phyloP scores from a whole-genome alignment of 2,329 filamentous ascomycete species.

The Podosphaera aphanis region DNA sequence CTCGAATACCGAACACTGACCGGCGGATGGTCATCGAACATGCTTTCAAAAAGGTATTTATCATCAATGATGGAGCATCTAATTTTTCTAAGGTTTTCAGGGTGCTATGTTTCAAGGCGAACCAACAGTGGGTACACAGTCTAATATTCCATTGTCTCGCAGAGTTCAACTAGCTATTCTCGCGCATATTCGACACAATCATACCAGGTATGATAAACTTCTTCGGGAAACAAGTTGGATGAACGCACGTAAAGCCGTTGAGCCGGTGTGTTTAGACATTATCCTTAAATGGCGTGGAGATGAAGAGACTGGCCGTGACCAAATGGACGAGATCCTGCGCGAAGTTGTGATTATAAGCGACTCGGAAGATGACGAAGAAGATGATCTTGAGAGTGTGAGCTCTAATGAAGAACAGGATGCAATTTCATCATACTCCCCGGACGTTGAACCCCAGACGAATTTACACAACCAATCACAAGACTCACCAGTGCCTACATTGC shows the following conservation, averaged over 20 bases:
- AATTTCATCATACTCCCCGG: slow-evolving; percentile 7
- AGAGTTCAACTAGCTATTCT: slow-evolving; percentile 41
- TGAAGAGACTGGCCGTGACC: slow-evolving; percentile 43
- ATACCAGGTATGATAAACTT: slow-evolving; percentile 40
- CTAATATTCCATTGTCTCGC: slow-evolving; percentile 31
- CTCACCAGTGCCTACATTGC: slow-evolving; percentile 1
- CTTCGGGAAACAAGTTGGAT: slow-evolving; percentile 33
- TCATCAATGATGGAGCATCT: neutral
- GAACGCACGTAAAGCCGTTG: slow-evolving; percentile 36
- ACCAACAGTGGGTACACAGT: slow-evolving; percentile 32
- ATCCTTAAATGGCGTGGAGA: slow-evolving; percentile 52
- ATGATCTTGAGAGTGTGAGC: slow-evolving; percentile 2
- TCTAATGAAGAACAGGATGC: slow-evolving; percentile 11
- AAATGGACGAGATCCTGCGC: slow-evolving; percentile 40
- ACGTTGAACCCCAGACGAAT: slow-evolving; percentile 3
- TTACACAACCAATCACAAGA: slow-evolving; percentile 5
- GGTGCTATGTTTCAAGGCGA: slow-evolving; percentile 27
- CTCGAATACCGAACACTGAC: slow-evolving; percentile 40
- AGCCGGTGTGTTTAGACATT: slow-evolving; percentile 35
- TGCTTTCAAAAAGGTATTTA: slow-evolving; percentile 35
- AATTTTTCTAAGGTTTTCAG: slow-evolving; percentile 16
- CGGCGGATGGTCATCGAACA: slow-evolving; percentile 37
- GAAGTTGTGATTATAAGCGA: slow-evolving; percentile 39
- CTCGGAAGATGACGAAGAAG: slow-evolving; percentile 12
- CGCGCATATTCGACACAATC: slow-evolving; percentile 42